Evolutionary conservation across 2,329 filamentous ascomycete species (phyloP), one percentile per base, ranked within the genome.

Genomic region (Escovopsis sp.): DNA sequence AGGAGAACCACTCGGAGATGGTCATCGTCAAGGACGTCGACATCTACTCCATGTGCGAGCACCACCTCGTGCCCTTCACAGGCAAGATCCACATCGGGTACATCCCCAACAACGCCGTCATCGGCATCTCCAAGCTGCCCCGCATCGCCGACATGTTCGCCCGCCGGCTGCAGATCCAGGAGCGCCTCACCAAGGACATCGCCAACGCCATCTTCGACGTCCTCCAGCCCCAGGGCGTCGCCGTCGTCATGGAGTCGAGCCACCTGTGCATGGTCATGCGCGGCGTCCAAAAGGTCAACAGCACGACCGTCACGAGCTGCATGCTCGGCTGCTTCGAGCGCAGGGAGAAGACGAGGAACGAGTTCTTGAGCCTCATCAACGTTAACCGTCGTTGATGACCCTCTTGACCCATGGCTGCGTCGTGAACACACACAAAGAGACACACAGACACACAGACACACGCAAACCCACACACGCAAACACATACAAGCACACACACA

Each of bases 1-100:
- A 94, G 50, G 90, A 96, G 56, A 85, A 88, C 42, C 88, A 96
- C 53, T 90, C 94, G 51, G 90, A 98, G 60, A 72, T 98, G 62
- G 87, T 98, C 21, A 94, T 96, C 49, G 85, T 98, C 39, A 94
- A 93, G 62, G 87, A 96, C 51, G 96, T 98, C 50, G 87, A 94
- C 54, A 74, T 96, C 11, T 93, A 86, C 58, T 88, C 81, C 43
- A 66, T 96, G 30, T 98, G 90, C 65, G 90, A 98, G 63, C 90
- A 98, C 56, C 90, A 98, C 54, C 70, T 98, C 54, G 88, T 98
- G 7, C 90, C 90, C 1, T 98, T 98, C 51, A 88, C 74, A 3
- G 90, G 90, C 49, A 96, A 94, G 84, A 96, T 98, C 84, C 90
- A 98, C 61, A 96, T 98, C 48, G 90, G 87, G 14, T 98, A 98